Percentiles rank a stretch among this genome's conserved stretches.
Evolutionary conservation across 208 protist genomes (phyloP).

Genomic region (Trypanosoma platydactyli): DNA sequence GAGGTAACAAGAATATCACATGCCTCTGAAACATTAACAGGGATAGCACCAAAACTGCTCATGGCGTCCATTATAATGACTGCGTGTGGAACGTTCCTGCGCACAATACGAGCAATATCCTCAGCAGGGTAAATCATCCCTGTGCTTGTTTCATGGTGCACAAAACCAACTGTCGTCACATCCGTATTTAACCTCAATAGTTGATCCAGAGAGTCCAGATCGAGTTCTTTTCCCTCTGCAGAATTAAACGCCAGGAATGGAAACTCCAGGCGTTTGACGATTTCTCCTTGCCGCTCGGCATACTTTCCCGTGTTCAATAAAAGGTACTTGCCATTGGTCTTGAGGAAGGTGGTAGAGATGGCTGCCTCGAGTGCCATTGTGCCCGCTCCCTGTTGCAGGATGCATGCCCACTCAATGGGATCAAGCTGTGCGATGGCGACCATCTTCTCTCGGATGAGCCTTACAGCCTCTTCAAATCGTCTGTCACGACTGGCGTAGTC

Average conservation of each 20-base stretch:
- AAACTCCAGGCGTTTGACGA: conserved; percentile 62
- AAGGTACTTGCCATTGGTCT: conserved; percentile 59
- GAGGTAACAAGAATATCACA: conserved; percentile 78
- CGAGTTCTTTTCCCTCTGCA: conserved; percentile 64
- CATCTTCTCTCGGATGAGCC: conserved; percentile 57
- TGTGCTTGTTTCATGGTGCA: conserved; percentile 90
- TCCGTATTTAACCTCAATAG: conserved; percentile 52
- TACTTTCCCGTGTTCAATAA: conserved; percentile 87
- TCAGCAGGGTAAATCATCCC: conserved; percentile 88
- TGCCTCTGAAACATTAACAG: conserved; percentile 49
- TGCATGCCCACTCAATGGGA: conserved; percentile 57
- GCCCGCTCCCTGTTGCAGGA: conserved; percentile 78
- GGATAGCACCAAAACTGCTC: conserved; percentile 80
- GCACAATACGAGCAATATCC: conserved; percentile 54
- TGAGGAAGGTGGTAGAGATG: conserved; percentile 67
- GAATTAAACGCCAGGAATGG: conserved; percentile 46
- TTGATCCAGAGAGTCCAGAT: conserved; percentile 43
- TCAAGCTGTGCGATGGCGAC: conserved; percentile 50
- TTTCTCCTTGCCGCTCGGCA: conserved; percentile 70
- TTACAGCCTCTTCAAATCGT: conserved; percentile 74
- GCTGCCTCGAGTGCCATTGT: conserved; percentile 86
- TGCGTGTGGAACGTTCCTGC: conserved; percentile 43
- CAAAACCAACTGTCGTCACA: conserved; percentile 73
- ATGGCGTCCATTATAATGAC: conserved; percentile 86
- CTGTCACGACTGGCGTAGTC: conserved; percentile 84